Conservation (phyloP, 2,329 filamentous ascomycete species). For the Penicillium crustosum region DNA sequence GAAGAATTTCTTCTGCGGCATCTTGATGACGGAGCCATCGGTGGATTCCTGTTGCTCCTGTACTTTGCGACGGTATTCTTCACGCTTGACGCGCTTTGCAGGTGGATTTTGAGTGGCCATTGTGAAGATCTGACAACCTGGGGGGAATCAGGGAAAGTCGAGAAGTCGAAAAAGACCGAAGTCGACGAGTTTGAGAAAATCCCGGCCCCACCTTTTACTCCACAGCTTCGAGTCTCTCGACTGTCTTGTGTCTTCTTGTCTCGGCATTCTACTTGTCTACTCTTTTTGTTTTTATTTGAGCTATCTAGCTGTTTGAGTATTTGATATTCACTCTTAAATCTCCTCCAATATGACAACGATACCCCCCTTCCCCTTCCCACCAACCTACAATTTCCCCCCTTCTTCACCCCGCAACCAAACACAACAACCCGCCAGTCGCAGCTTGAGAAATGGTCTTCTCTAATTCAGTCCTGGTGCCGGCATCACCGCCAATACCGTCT, state of each 20-base stretch:
- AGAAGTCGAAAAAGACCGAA: slow-evolving; percentile 1
- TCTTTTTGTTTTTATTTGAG: background rate
- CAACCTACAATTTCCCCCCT: slow-evolving; percentile 55
- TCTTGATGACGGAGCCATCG: slow-evolving; percentile 47
- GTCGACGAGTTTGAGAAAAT: slow-evolving; percentile 8
- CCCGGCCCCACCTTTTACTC: slow-evolving; percentile 14
- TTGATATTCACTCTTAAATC: background rate
- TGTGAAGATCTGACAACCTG: background rate
- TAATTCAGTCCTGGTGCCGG: slow-evolving; percentile 81
- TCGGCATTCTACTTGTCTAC: background rate
- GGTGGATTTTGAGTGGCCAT: slow-evolving; percentile 34
- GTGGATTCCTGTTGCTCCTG: slow-evolving; percentile 21
- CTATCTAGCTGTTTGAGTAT: background rate
- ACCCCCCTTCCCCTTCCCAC: slow-evolving; percentile 41
- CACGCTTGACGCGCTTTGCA: slow-evolving; percentile 65
- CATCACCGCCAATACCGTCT: slow-evolving; percentile 76
- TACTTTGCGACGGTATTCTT: slow-evolving; percentile 56
- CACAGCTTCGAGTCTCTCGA: slow-evolving; percentile 1
- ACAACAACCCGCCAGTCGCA: slow-evolving; percentile 46
- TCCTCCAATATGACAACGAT: slow-evolving; percentile 11
- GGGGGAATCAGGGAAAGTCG: slow-evolving; percentile 8
- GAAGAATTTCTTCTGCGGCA: slow-evolving; percentile 95
- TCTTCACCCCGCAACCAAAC: slow-evolving; percentile 51
- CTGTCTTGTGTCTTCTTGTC: background rate
- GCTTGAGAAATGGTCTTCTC: slow-evolving; percentile 79